These are phyloP conservation scores for Fusarium sp. DNA, from an alignment of 2,329 filamentous ascomycete genomes.

Conservation along the genomic window DNA sequence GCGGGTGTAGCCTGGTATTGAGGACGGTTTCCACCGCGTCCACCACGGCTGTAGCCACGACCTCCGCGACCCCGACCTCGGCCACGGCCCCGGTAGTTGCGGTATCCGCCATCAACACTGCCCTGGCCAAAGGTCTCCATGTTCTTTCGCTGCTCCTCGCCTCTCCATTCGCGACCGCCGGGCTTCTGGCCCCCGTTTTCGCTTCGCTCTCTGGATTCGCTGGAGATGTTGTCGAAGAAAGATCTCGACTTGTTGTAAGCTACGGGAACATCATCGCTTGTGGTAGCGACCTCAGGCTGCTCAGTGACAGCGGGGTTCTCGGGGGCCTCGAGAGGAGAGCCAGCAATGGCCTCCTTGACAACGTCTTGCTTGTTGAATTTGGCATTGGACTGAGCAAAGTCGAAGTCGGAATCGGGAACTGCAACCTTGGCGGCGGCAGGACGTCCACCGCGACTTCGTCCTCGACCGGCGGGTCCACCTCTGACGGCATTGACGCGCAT, in stretches of 20 bases:
- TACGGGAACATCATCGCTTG: conserved; percentile 57
- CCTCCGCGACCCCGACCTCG: conserved; percentile 73
- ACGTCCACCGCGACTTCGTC: conserved; percentile 61
- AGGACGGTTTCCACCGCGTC: conserved; percentile 52
- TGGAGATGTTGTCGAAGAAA: conserved; percentile 99
- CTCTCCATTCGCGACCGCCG: conserved; percentile 88
- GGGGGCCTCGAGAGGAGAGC: conserved; percentile 72
- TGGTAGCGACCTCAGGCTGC: conserved; percentile 51
- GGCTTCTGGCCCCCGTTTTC: conserved; percentile 74
- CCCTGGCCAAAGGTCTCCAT: conserved; percentile 98
- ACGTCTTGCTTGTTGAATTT: conserved; percentile 65
- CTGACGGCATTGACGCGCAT: conserved; percentile 71
- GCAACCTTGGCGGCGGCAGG: conserved; percentile 75
- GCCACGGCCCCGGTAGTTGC: conserved; percentile 82
- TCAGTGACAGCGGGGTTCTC: conserved; percentile 53
- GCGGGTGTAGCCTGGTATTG: conserved; percentile 48
- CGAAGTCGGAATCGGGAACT: conserved; percentile 89
- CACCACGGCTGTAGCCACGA: conserved; percentile 54
- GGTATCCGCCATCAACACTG: conserved; percentile 84
- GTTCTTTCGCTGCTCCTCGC: conserved; percentile 93
- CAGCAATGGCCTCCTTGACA: conserved; percentile 87
- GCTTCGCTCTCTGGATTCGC: conserved; percentile 88
- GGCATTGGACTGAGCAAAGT: conserved; percentile 74
- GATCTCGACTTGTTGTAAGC: conserved; percentile 89
- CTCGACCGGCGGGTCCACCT: conserved; percentile 61